These are phyloP conservation scores for Brassica juncea DNA, from an alignment of 345 rosid genomes.

Conservation along the genomic window DNA sequence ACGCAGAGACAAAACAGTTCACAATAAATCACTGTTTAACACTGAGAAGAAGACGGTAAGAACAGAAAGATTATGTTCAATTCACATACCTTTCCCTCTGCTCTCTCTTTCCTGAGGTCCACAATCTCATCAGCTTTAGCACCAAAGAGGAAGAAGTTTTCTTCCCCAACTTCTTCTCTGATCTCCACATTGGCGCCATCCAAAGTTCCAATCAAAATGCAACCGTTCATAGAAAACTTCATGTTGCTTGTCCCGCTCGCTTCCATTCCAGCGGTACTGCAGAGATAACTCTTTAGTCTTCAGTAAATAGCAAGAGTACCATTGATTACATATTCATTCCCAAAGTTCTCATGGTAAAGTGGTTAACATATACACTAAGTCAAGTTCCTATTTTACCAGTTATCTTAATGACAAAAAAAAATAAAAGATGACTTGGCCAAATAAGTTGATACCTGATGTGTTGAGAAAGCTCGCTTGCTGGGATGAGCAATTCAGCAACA, in stretches of 20 bases:
- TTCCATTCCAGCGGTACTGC: conserved; percentile 90
- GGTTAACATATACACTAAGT: conserved; percentile 6
- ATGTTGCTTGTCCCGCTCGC: conserved; percentile 96
- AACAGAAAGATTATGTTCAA: neutral
- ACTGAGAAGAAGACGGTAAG: neutral
- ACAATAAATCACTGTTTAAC: neutral
- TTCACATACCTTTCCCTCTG: conserved; percentile 62
- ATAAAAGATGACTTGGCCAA: conserved; percentile 5
- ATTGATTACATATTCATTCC: neutral
- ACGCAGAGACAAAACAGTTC: conserved; percentile 6
- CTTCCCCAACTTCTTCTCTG: conserved; percentile 77
- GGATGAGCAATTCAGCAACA: conserved; percentile 81
- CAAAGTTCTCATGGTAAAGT: neutral
- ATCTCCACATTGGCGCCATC: conserved; percentile 91
- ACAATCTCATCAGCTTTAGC: conserved; percentile 73
- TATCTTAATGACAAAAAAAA: neutral
- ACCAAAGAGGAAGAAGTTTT: conserved; percentile 82
- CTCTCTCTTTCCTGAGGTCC: conserved; percentile 70
- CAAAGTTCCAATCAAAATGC: conserved; percentile 77
- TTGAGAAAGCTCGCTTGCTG: conserved; percentile 85
- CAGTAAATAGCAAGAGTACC: neutral
- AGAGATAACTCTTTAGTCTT: neutral
- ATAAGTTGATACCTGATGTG: conserved; percentile 62
- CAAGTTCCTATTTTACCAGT: neutral
- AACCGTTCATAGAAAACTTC: conserved; percentile 90